Evolutionary conservation across 2,329 filamentous ascomycete species (phyloP), one percentile per base, ranked within the genome.

Genomic region (Dactylella cylindrospora): DNA sequence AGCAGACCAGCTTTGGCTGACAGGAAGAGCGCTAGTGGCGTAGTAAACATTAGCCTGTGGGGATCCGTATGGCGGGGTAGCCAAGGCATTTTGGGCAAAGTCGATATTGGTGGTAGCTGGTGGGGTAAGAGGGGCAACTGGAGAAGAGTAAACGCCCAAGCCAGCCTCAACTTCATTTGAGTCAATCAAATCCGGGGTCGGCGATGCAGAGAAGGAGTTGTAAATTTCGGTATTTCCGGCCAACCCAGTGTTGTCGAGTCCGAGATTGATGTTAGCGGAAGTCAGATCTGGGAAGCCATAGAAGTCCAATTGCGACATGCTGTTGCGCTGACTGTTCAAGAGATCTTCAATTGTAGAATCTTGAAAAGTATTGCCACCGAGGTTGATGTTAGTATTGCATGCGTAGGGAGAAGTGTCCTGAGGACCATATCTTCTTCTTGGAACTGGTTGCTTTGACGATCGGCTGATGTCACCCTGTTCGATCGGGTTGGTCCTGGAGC

Each of bases 231-330:
- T 35, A 38, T 50, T 49, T 31, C 49, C 57, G n/a, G 43, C 13
- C 28, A 54, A 35, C 13, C 12, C 31, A 19, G 57, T 62, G n/a
- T n/a, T n/a, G 38, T 62, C 57, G n/a, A 62, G 49, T 12, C 57
- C 57, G 17, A 62, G 44, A 23, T 50, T 62, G 13, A 62, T 36
- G 15, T 32, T 39, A 15, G 45, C 31, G 13, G 49, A 49, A 19
- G 39, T 47, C 54, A 61, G 36, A n/a, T 62, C 57, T 13, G 50
- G 51, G 36, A 64, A 64, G n/a, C 59, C 59, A 17, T 64, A 64
- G 5, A 64, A 29, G 8, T 62, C 57, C 8, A 62, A 32, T 19
- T 61, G 55, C 12, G 57, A 55, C 49, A 62, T 54, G 49, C 57
- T 62, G 31, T 62, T 40, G 10, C 57, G 49, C 43, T 62, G 49